Conservation (phyloP, 352 stramenopile species). For the Pythium monospermum region DNA sequence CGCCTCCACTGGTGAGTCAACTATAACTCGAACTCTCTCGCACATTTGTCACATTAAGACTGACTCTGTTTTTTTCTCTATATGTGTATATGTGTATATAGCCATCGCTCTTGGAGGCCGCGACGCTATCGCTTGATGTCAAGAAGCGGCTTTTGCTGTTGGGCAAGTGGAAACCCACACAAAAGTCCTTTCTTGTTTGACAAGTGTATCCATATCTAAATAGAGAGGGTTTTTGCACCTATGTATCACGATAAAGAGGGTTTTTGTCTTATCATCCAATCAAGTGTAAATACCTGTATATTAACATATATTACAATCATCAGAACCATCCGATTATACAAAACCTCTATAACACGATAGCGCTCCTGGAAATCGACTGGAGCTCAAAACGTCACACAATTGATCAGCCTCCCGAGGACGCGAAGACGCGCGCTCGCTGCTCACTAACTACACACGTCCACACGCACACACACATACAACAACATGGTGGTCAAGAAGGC, state of each 20-base stretch:
- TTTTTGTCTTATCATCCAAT: neutral
- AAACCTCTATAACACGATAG: conserved; percentile 7
- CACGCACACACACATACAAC: neutral
- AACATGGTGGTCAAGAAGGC: conserved; percentile 29
- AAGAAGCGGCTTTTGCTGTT: conserved; percentile 55
- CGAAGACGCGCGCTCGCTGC: neutral
- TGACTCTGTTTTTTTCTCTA: no score
- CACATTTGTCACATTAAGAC: no score
- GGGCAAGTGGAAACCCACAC: conserved; percentile 37
- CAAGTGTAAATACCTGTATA: no score
- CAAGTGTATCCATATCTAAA: conserved; percentile 19
- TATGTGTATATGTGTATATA: neutral
- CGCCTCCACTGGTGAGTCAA: neutral
- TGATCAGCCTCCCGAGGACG: neutral
- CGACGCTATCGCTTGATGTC: conserved; percentile 46
- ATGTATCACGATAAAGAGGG: conserved; percentile 4
- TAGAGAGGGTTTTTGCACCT: conserved; percentile 2
- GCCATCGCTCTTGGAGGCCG: conserved; percentile 34
- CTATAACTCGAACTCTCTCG: no score
- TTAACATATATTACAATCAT: neutral
- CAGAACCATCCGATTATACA: neutral
- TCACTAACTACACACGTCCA: neutral
- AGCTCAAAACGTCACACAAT: conserved; percentile 20
- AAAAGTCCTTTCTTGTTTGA: neutral
- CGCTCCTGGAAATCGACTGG: conserved; percentile 14